Percentiles rank a stretch among this genome's conserved stretches.
These are phyloP conservation scores for Rhizopogon vinicolor DNA, from an alignment of 768 basidiomycete species.

Conservation along the genomic window DNA sequence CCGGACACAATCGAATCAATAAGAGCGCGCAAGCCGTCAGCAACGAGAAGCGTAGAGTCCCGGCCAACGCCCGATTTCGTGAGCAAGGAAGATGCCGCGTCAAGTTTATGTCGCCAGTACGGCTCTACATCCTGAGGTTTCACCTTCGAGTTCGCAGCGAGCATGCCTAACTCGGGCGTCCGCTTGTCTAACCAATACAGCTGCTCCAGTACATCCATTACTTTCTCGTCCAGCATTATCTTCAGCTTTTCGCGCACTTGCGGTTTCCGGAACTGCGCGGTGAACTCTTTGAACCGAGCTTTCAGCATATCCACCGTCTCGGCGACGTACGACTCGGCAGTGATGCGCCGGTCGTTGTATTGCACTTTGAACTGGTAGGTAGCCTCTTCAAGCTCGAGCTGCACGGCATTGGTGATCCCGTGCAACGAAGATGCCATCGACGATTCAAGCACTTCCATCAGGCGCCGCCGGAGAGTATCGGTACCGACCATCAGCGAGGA, in stretches of 20 bases:
- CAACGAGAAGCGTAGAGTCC: slow-evolving; percentile 90
- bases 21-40: slow-evolving; percentile 84
- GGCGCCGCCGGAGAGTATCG: slow-evolving; percentile 78
- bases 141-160: slow-evolving; percentile 67
- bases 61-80: slow-evolving; percentile 96
- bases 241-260: slow-evolving; percentile 87
- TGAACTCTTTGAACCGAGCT: slow-evolving; percentile 81
- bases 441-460: slow-evolving; percentile 97
- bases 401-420: slow-evolving; percentile 94
- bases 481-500: slow-evolving; percentile 86
- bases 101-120: slow-evolving; percentile 96
- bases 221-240: slow-evolving; percentile 89
- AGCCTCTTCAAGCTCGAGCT: slow-evolving; percentile 94
- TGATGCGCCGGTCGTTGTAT: slow-evolving; percentile 92
- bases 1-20: slow-evolving; percentile 86
- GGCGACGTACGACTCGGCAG: slow-evolving; percentile 95
- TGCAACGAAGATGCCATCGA: slow-evolving; percentile 97
- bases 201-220: slow-evolving; percentile 96
- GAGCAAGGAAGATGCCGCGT: slow-evolving; percentile 86
- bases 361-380: slow-evolving; percentile 99
- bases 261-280: slow-evolving; percentile 82
- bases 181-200: slow-evolving; percentile 96
- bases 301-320: slow-evolving; percentile 96
- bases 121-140: slow-evolving; percentile 76
- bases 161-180: slow-evolving; percentile 62